These are phyloP conservation scores for Daldinia vernicosa DNA, from an alignment of 495 filamentous ascomycete genomes.

Conservation along the genomic window DNA sequence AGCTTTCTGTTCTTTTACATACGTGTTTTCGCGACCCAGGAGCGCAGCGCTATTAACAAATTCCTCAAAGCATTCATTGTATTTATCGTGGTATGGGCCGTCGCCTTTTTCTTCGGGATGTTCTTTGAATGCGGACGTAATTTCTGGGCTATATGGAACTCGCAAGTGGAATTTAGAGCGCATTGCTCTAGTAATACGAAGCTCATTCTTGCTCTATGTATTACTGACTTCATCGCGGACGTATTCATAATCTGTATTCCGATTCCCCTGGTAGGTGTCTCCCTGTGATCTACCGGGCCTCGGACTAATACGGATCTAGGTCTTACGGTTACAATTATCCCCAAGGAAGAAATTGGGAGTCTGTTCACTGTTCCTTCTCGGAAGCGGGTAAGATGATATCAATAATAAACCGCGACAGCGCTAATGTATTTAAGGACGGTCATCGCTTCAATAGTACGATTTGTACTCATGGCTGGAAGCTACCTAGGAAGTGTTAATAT, in stretches of 20 bases:
- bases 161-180: slow-evolving; percentile 11
- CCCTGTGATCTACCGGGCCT: background rate
- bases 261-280: slow-evolving; percentile 34
- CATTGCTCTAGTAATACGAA: slow-evolving; percentile 17
- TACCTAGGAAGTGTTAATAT: slow-evolving; percentile 20
- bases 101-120: slow-evolving; percentile 31
- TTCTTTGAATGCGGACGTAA: slow-evolving; percentile 35
- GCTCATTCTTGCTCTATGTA: slow-evolving; percentile 28
- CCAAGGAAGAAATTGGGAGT: slow-evolving; percentile 28
- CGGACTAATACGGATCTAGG: slow-evolving; percentile 11
- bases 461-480: slow-evolving; percentile 33
- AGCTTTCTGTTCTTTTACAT: slow-evolving; percentile 43
- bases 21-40: slow-evolving; percentile 37
- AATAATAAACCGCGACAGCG: background rate
- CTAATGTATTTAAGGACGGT: slow-evolving; percentile 22
- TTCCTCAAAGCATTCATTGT: slow-evolving; percentile 18
- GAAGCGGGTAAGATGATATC: slow-evolving; percentile 28
- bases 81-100: slow-evolving; percentile 14
- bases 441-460: slow-evolving; percentile 27
- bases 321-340: slow-evolving; percentile 32
- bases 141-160: slow-evolving; percentile 33
- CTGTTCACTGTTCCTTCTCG: slow-evolving; percentile 35
- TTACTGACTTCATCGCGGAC: slow-evolving; percentile 42
- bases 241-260: slow-evolving; percentile 39
- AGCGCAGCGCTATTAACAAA: slow-evolving; percentile 10